Evolutionary conservation across 441 rosid species (phyloP).

Genomic region (Hura crepitans): DNA sequence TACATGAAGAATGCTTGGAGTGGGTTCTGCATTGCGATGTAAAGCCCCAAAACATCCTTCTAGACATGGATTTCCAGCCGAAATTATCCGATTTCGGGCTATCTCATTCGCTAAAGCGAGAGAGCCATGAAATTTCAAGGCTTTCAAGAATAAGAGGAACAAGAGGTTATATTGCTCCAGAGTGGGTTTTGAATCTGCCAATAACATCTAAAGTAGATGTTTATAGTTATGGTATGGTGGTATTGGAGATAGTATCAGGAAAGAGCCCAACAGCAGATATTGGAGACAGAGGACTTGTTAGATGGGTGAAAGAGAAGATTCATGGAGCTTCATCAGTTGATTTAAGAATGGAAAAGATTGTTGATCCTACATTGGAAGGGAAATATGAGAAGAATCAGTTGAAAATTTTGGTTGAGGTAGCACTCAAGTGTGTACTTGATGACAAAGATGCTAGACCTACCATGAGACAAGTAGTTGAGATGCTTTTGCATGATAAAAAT

Average conservation of each 20-base stretch:
- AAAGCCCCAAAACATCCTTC: constrained; percentile 21
- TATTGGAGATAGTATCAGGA: constrained; percentile 13
- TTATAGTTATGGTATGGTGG: constrained; percentile 19
- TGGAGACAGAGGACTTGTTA: neutral
- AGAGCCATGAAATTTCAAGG: neutral
- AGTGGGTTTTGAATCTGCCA: constrained; percentile 21
- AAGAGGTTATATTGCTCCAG: constrained; percentile 24
- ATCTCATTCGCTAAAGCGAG: constrained; percentile 13
- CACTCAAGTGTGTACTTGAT: constrained; percentile 19
- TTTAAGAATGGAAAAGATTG: constrained; percentile 4
- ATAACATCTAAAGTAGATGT: constrained; percentile 22
- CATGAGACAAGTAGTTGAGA: constrained; percentile 16
- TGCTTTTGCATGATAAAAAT: constrained; percentile 5
- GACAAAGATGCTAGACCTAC: constrained; percentile 20
- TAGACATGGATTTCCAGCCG: constrained; percentile 15
- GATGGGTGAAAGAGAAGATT: constrained; percentile 14
- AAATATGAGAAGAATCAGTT: constrained; percentile 6
- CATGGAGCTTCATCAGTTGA: neutral
- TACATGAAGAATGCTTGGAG: constrained; percentile 21
- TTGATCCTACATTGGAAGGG: constrained; percentile 8
- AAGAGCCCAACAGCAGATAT: constrained; percentile 12
- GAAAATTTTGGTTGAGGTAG: constrained; percentile 9
- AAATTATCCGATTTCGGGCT: constrained; percentile 23
- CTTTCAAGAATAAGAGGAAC: constrained; percentile 22
- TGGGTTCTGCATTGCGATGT: constrained; percentile 25